phyloP scores from a whole-genome alignment of 306 rosid genomes.

The Boehmeria nivea region DNA sequence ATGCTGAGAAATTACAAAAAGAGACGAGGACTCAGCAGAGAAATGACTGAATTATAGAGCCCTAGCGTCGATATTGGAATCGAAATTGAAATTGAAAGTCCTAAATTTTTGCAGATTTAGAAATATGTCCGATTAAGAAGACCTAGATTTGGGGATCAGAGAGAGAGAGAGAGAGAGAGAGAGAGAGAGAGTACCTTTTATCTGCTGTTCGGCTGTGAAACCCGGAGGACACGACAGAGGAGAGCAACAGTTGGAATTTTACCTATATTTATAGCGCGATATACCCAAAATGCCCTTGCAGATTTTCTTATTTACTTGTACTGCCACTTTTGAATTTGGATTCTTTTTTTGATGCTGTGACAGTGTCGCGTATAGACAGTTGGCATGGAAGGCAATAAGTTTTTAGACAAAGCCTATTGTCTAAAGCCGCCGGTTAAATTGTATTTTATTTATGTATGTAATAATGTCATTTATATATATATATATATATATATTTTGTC shows the following conservation, averaged over 20 bases:
- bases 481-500: no score
- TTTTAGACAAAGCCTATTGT: no score
- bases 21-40: conserved; percentile 1
- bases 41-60: conserved; percentile 6
- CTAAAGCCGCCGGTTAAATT: no score
- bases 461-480: no score
- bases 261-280: neutral
- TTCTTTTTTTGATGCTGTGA: neutral
- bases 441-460: no score
- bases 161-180: conserved; percentile 19
- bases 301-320: conserved; percentile 14
- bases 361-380: neutral
- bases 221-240: conserved; percentile 39
- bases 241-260: neutral
- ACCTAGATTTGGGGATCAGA: conserved; percentile 94
- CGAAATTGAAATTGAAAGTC: conserved; percentile 17
- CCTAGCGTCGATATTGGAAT: neutral
- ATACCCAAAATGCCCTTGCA: conserved; percentile 24
- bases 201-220: conserved; percentile 49
- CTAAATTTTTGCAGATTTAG: conserved; percentile 7
- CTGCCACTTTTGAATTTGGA: conserved; percentile 17
- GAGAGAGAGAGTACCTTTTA: conserved; percentile 31
- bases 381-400: neutral
- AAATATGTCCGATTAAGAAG: conserved; percentile 15
- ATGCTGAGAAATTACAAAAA: neutral